Percentiles rank a stretch among this genome's conserved stretches.
Evolutionary conservation across 345 rosid species (phyloP).

Genomic region (Populus tremula): DNA sequence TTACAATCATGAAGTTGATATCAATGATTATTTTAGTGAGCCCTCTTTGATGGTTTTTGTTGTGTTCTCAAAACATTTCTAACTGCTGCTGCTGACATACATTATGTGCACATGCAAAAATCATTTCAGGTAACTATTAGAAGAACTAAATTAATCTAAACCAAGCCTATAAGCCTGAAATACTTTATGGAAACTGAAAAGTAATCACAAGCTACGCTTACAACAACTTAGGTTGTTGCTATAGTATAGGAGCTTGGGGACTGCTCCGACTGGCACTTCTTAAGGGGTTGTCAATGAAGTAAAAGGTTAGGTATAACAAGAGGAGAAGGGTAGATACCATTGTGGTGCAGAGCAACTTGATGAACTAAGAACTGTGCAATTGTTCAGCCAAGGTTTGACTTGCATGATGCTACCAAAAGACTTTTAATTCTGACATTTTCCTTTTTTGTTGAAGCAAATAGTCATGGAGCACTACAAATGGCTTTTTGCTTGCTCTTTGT

Average conservation of each 20-base stretch:
- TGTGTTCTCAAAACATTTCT: background rate
- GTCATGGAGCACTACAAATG: background rate
- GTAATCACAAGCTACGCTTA: background rate
- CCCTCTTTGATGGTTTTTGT: background rate
- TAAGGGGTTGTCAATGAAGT: background rate
- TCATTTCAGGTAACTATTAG: background rate
- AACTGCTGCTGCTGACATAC: background rate
- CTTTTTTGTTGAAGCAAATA: background rate
- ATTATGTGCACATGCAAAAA: background rate
- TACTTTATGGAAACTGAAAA: background rate
- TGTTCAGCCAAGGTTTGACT: background rate
- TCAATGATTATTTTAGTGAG: background rate
- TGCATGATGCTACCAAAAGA: background rate
- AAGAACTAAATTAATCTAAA: background rate
- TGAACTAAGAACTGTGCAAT: background rate
- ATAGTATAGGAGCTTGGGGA: background rate
- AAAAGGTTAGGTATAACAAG: background rate
- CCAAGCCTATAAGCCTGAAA: background rate
- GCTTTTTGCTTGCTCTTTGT: background rate
- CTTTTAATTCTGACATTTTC: background rate
- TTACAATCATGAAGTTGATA: background rate
- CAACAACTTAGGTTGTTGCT: background rate
- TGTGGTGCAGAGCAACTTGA: background rate
- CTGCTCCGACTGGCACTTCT: background rate
- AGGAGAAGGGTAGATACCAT: background rate